Conservation (phyloP, 1,139 yeast genomes). For the Suzukiozyma palmioleophila region DNA sequence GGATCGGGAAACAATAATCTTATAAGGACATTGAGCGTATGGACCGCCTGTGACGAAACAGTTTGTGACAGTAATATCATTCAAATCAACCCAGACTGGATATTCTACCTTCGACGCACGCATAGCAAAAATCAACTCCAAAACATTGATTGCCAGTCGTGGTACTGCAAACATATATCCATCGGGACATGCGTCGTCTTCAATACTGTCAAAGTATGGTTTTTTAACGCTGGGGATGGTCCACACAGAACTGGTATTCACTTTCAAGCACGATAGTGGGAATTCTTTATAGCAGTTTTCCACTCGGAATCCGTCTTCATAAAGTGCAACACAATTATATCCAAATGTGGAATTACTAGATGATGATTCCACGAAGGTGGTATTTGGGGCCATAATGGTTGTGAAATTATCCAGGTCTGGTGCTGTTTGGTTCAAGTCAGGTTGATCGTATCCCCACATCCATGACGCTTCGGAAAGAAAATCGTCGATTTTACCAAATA, state of each 20-base stretch:
- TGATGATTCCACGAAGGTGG: neutral
- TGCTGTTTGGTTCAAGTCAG: constrained; percentile 16
- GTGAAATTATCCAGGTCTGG: too few relatives aligned
- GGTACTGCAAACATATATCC: constrained; percentile 59
- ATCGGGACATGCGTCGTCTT: constrained; percentile 41
- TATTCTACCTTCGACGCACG: constrained; percentile 14
- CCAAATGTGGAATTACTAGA: constrained; percentile 29
- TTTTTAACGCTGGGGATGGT: constrained; percentile 25
- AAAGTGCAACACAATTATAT: constrained; percentile 57
- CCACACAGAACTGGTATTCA: constrained; percentile 45
- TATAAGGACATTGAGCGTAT: constrained; percentile 74
- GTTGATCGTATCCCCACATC: constrained; percentile 69
- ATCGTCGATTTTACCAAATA: constrained; percentile 16
- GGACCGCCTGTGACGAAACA: constrained; percentile 93
- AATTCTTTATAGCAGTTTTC: constrained; percentile 58
- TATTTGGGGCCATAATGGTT: neutral
- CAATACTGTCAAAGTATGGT: constrained; percentile 50
- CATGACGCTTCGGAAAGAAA: constrained; percentile 44
- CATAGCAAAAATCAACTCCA: constrained; percentile 24
- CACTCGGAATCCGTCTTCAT: constrained; percentile 50
- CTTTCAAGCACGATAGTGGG: constrained; percentile 54
- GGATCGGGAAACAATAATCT: constrained; percentile 46
- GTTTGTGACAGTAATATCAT: constrained; percentile 65
- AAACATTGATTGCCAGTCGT: constrained; percentile 34
- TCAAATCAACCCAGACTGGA: constrained; percentile 78